phyloP scores from a whole-genome alignment of 257 asterid genomes.

The Catharanthus roseus region DNA sequence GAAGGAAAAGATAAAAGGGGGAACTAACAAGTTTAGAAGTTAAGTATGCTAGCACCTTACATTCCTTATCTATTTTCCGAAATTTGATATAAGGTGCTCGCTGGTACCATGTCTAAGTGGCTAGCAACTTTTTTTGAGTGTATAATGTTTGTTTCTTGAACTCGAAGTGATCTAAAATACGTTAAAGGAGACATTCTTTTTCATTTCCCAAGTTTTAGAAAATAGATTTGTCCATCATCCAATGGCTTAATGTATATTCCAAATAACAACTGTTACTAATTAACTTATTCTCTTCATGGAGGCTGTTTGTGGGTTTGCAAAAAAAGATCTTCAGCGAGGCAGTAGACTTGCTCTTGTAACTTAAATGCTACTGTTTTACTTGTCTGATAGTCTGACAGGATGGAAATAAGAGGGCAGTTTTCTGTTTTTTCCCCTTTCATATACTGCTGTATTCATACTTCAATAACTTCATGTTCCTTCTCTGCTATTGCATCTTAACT shows the following conservation, averaged over 20 bases:
- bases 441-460: background rate
- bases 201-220: background rate
- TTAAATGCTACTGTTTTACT: background rate
- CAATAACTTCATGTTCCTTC: constrained; percentile 3
- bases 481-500: constrained; percentile 29
- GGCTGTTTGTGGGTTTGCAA: background rate
- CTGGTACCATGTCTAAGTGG: background rate
- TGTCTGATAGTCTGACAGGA: background rate
- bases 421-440: background rate
- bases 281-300: background rate
- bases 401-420: background rate
- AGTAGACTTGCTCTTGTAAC: background rate
- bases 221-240: background rate
- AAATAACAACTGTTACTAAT: background rate
- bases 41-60: background rate
- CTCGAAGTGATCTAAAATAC: background rate
- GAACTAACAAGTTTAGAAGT: background rate
- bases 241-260: background rate
- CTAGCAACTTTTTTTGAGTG: background rate
- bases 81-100: background rate
- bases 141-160: background rate
- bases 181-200: background rate
- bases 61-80: background rate
- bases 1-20: background rate
- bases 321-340: background rate